These are phyloP conservation scores for Isabelozyma gotoi DNA, from an alignment of 805 yeast genomes.

Conservation along the genomic window DNA sequence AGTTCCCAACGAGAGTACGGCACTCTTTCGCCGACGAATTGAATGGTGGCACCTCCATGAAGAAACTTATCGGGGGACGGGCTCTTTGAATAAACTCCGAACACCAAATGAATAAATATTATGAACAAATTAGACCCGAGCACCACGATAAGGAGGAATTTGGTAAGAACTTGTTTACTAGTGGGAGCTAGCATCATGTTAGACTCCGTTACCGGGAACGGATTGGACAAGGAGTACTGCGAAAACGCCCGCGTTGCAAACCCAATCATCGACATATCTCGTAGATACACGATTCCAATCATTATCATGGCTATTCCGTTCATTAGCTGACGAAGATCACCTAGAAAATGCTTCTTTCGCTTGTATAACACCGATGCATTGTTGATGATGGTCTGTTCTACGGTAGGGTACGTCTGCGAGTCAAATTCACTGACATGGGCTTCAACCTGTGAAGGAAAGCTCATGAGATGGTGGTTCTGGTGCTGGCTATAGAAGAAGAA, in stretches of 20 bases:
- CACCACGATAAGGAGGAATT: conserved; percentile 23
- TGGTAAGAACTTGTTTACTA: conserved; percentile 23
- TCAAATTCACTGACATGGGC: conserved; percentile 24
- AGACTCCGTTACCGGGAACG: conserved; percentile 19
- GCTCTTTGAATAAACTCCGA: conserved; percentile 20
- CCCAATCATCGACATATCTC: conserved; percentile 39
- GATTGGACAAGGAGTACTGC: conserved; percentile 29
- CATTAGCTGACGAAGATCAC: conserved; percentile 31
- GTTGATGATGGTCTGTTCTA: conserved; percentile 40
- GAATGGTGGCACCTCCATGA: conserved; percentile 35
- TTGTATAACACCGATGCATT: conserved; percentile 42
- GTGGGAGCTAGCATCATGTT: conserved; percentile 19
- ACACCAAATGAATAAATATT: conserved; percentile 24
- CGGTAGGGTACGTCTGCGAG: conserved; percentile 29
- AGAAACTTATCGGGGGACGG: conserved; percentile 16
- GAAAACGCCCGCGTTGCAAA: conserved; percentile 23
- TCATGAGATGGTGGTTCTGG: too few relatives aligned
- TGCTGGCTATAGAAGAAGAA: neutral
- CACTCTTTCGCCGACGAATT: conserved; percentile 39
- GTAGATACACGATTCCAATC: conserved; percentile 37
- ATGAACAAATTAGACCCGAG: conserved; percentile 21
- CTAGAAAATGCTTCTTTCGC: conserved; percentile 39
- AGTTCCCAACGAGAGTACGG: conserved; percentile 25
- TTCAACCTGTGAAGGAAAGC: conserved; percentile 10
- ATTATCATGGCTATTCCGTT: conserved; percentile 36